Evolutionary conservation across 371 early-diverging fungal species (phyloP), one percentile per base, ranked within the genome.

Genomic region (Syncephalastrum racemosum): DNA sequence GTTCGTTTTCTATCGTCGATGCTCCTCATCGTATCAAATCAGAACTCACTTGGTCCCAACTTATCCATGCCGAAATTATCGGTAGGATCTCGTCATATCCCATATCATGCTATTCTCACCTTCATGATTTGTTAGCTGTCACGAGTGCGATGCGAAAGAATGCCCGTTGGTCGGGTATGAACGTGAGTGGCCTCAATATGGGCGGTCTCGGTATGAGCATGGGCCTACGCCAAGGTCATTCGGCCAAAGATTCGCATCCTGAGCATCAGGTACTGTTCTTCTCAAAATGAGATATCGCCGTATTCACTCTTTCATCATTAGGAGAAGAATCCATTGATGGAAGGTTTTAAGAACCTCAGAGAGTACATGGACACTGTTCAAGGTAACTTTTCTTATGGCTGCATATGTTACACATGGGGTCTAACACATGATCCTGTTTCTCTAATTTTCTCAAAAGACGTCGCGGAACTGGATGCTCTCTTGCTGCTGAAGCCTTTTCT

Each of bases 401-500:
- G 36, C 36, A 31, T 12, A 31, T 12, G 36, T 31, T 31, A 31
- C 36, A 31, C 36, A 31, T 42, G n/a, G 1, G 18, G n/a, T 13
- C 40, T 8, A 23, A 45, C 46, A 16, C 15, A 43, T 20, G 14
- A 19, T 18, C 10, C 10, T 31, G 36, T 31, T 5, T 31, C 36
- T 31, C 36, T 31, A 1, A 0, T 31, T 8, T 31, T 31, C 36
- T 0, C 27, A 31, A 31, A 31, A 80, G 81, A 78, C 54, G 67
- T 73, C 8, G 27, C 39, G 12, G 81, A 81, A 16, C 65, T 97
- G 68, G 92, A 91, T 65, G 88, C 93, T 0, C 66, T 86, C 4
- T 64, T 81, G 18, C 67, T 98, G n/a, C 67, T 98, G 10, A 82
- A 81, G 14, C 98, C 98, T 1, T 98, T 97, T 63, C 70, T 97